These are phyloP conservation scores for Trichocladium antarcticum DNA, from an alignment of 495 filamentous ascomycete species.

Conservation along the genomic window DNA sequence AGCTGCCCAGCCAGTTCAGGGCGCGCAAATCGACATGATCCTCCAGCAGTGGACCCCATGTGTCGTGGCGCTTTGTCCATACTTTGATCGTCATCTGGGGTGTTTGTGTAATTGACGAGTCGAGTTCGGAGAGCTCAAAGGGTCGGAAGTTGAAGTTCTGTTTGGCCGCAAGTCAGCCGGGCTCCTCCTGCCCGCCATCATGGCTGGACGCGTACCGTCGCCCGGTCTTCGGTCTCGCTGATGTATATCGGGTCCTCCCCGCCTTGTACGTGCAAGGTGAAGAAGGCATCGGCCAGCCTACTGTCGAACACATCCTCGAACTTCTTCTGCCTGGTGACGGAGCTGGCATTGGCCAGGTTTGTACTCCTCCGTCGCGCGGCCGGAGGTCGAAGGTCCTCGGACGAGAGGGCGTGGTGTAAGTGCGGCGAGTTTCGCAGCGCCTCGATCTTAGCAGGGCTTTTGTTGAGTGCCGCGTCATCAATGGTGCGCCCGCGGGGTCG, in stretches of 20 bases:
- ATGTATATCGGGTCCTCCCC: conserved; percentile 71
- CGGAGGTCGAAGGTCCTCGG: conserved; percentile 47
- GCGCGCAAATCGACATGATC: conserved; percentile 56
- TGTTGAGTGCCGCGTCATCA: conserved; percentile 75
- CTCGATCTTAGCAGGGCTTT: conserved; percentile 57
- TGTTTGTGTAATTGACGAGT: conserved; percentile 51
- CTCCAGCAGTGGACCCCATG: conserved; percentile 60
- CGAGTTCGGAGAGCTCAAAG: conserved; percentile 66
- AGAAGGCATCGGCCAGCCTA: conserved; percentile 80
- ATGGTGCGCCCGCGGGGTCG: conserved; percentile 59
- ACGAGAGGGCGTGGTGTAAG: conserved; percentile 61
- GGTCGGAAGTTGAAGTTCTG: conserved; percentile 79
- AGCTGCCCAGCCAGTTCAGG: conserved; percentile 69
- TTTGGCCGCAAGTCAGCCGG: neutral
- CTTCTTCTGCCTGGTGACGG: conserved; percentile 58
- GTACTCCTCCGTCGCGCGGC: conserved; percentile 55
- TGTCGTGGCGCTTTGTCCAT: conserved; percentile 57
- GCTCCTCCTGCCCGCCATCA: neutral
- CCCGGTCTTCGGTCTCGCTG: conserved; percentile 67
- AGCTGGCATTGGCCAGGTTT: conserved; percentile 56
- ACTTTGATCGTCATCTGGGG: conserved; percentile 57
- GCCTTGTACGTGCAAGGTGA: conserved; percentile 63
- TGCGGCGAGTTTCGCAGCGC: conserved; percentile 43
- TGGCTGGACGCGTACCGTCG: conserved; percentile 45
- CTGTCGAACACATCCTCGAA: conserved; percentile 60